Base-by-base conservation (phyloP, 2,329 filamentous ascomycete species). In the Phoma sp. region DNA sequence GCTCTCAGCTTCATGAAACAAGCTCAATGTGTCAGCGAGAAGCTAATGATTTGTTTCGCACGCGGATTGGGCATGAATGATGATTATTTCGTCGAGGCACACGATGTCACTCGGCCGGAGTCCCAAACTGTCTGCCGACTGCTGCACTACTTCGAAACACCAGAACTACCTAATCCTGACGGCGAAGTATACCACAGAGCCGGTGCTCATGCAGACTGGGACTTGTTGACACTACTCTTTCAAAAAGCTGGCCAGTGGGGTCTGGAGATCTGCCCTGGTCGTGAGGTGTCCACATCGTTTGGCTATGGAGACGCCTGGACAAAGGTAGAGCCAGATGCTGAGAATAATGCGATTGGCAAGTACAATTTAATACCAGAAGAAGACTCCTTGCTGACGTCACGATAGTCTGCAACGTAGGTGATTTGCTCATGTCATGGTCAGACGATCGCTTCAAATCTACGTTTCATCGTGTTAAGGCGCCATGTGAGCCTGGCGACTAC, bases 401-500 rank as follows among this genome's bases (percentile, higher is more conserved):
- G 10, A 27, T 7, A 50, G 82, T 89, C 7, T 88, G 85, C 70
- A 88, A 87, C 61, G 85, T 88, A 56, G 86, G 86, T 4, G 86
- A 89, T 65, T 74, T 88, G 49, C 76, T 89, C 13, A 88, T 89
- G 86, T 82, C 78, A 37, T 87, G 86, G 85, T 84, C 80, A 25
- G 86, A 88, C 65, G 86, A 88, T 68, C 80, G 85, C 18, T 87
- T 88, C 76, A 88, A 88, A 72, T 85, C 81, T 36, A 87, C 85
- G 0, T 84, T 86, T 47, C 86, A 88, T 70, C 80, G 85, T 3
- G 85, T 88, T 53, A 86, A 85, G 71, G 83, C 84, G 1, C 85
- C 85, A 0, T 78, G 73, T 25, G 82, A 86, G 60, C 75, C 76
- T 0, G 77, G 75, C 2, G 78, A 80, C 40, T 85, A 81, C 66